A percentile compares a stretch with the other conserved stretches of the same genome.
Evolutionary conservation across 2,329 filamentous ascomycete genomes (phyloP).

Genomic region (Penicillium sp.): DNA sequence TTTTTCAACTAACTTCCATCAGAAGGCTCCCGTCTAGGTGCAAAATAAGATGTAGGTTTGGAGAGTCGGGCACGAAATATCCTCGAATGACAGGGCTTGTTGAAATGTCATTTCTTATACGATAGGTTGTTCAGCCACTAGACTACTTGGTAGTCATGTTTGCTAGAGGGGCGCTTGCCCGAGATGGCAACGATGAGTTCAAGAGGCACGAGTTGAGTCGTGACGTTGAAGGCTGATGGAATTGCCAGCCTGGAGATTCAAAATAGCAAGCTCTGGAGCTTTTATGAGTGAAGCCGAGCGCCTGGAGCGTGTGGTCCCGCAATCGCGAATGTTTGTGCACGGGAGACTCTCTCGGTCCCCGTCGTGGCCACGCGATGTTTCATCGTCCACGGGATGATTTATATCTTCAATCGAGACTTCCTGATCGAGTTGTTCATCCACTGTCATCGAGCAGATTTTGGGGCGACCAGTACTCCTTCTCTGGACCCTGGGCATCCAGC

Average conservation of each 20-base stretch:
- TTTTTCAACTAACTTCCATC: too few species aligned
- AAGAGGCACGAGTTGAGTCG: neutral
- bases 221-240: neutral
- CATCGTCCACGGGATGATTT: neutral
- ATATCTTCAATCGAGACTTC: neutral
- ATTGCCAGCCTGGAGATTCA: neutral
- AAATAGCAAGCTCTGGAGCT: neutral
- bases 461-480: constrained; percentile 86
- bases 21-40: too few species aligned
- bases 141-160: too few species aligned
- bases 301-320: neutral
- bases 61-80: too few species aligned
- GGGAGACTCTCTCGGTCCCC: neutral
- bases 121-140: too few species aligned
- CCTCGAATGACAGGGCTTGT: too few species aligned
- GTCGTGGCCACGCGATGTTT: neutral
- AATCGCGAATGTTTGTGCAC: neutral
- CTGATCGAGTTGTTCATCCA: constrained; percentile 29
- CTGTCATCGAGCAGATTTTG: constrained; percentile 48
- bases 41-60: too few species aligned
- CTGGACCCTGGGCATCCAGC: constrained; percentile 82
- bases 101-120: too few species aligned
- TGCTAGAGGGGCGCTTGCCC: too few species aligned
- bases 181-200: neutral
- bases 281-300: neutral